Base-by-base conservation (phyloP, 768 basidiomycete genomes). In the Austroboletus eburneus region DNA sequence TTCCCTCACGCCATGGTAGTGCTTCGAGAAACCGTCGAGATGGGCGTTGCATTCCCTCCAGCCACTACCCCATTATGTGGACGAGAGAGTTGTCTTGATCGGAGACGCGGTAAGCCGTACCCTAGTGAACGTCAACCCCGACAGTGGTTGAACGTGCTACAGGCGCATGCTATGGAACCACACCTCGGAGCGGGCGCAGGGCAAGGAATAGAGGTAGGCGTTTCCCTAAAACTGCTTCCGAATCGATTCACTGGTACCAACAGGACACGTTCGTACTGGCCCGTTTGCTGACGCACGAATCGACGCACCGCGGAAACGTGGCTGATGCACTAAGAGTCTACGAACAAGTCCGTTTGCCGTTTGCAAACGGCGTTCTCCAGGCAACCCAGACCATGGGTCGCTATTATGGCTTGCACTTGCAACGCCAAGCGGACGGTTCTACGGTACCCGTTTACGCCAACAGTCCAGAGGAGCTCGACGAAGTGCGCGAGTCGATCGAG, bases 121-220 rank as follows among this genome's bases (percentile, higher is more conserved):
- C 27, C 23, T 18, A 5, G 6, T 22, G 14, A 18, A 8, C 22
- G 43, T 6, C 33, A 36, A 37, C 37, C 12, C 13, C 24, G 38
- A 16, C 39, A 20, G 35, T 7, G 18, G 39, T 27, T 51, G 45
- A 56, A 24, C 37, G 17, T 32, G 10, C 9, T 33, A n/a, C 35
- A 62, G 75, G 75, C 74, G 0, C 75, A 78, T 56, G 74, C 70
- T 0, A 75, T 75, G 68, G 61, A 69, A 3, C 74, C 75, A 0
- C 68, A 75, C 52, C 66, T 72, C 53, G 76, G 72, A 1, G 69
- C 73, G 0, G 77, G 77, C 4, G 78, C 74, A 3, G 73, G 75
- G 4, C 75, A 75, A 43, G 75, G 76, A 1, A 69, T 78, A n/a
- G 78, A 78, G 59, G 75, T 74, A 34, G 12, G 58, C 40, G 9